These are phyloP conservation scores for Hortiboletus campestris DNA, from an alignment of 768 basidiomycete genomes.

Conservation along the genomic window DNA sequence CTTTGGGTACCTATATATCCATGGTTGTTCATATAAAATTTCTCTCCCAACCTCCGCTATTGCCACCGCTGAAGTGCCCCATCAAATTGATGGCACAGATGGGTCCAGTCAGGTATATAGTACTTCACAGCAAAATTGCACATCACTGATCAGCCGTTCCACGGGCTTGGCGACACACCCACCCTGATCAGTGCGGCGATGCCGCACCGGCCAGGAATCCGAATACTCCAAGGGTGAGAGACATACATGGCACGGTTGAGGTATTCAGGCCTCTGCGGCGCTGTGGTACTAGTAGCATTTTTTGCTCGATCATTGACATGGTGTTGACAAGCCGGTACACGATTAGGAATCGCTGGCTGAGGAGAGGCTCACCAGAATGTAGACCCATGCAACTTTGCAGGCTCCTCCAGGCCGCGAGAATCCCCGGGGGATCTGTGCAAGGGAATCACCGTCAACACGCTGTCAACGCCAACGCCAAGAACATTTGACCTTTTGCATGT, in stretches of 20 bases:
- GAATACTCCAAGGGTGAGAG: neutral
- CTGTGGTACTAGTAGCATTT: neutral
- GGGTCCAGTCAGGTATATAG: neutral
- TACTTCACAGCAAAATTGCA: neutral
- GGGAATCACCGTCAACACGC: constrained; percentile 1
- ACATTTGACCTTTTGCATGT: neutral
- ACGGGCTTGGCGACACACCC: neutral
- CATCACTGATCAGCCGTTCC: neutral
- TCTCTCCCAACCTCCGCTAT: neutral
- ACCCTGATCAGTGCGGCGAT: neutral
- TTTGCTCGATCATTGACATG: neutral
- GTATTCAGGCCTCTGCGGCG: no score
- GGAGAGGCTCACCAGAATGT: neutral
- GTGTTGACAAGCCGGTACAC: neutral
- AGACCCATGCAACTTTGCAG: neutral
- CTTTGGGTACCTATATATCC: no score
- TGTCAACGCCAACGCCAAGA: neutral
- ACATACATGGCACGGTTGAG: neutral
- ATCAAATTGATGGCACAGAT: neutral
- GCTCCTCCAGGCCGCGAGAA: neutral
- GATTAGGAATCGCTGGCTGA: neutral
- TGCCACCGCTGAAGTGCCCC: neutral
- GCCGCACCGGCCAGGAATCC: neutral
- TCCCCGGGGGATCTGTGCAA: neutral
- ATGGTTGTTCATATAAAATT: neutral